phyloP scores from a whole-genome alignment of 176 grass and related monocot species.

The Paspalum notatum region DNA sequence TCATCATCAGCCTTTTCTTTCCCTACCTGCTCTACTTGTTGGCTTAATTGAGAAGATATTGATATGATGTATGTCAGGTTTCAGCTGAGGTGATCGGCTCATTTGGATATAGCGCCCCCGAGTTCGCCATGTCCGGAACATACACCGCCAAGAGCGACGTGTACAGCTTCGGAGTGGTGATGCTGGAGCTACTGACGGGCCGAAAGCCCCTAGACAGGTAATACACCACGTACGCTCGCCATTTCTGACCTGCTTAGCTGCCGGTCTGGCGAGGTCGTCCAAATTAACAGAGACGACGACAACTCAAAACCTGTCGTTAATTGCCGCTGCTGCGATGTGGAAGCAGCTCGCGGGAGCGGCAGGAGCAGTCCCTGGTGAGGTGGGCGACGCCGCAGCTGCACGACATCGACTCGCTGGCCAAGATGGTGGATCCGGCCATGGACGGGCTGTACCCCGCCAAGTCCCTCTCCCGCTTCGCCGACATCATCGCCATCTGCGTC shows the following conservation, averaged over 20 bases:
- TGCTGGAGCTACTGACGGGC: constrained; percentile 92
- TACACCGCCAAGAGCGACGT: constrained; percentile 89
- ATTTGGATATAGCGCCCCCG: constrained; percentile 92
- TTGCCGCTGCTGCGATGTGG: too few species aligned
- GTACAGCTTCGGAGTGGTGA: constrained; percentile 96
- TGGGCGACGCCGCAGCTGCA: constrained; percentile 97
- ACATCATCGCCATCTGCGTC: constrained; percentile 90
- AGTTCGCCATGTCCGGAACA: constrained; percentile 89
- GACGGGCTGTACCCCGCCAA: constrained; percentile 95
- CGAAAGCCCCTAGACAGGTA: constrained; percentile 93
- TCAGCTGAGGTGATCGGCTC: constrained; percentile 76
- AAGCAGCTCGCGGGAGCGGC: constrained; percentile 76
- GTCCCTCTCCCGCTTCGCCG: constrained; percentile 89
- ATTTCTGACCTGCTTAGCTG: neutral
- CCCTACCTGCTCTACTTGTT: too few species aligned
- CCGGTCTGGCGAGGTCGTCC: too few species aligned
- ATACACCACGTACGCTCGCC: neutral
- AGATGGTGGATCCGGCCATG: constrained; percentile 91
- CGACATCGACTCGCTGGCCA: constrained; percentile 81
- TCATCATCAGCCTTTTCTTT: neutral
- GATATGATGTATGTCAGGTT: constrained; percentile 49
- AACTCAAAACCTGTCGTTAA: too few species aligned
- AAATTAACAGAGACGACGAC: neutral
- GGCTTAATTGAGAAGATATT: neutral
- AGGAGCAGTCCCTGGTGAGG: constrained; percentile 83